Evolutionary conservation across 345 rosid genomes (phyloP).

Genomic region (Hibiscus tridactylites): DNA sequence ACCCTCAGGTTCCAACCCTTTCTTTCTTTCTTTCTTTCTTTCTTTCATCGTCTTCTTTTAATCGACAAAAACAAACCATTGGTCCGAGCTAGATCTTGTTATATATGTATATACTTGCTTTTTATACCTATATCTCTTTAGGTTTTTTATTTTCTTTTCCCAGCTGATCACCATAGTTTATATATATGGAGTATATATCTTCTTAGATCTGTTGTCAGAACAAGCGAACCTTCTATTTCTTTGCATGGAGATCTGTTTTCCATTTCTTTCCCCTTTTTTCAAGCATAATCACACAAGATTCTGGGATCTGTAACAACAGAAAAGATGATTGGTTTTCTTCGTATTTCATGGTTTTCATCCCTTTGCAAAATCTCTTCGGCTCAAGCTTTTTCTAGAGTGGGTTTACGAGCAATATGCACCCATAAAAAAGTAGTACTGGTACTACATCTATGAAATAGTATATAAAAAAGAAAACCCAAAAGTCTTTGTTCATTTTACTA

Average conservation of each 20-base stretch:
- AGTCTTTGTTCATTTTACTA: neutral
- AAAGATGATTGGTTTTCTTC: neutral
- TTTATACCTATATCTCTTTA: neutral
- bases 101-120: neutral
- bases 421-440: neutral
- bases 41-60: slow-evolving; percentile 18
- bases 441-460: neutral
- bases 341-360: neutral
- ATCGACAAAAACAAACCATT: neutral
- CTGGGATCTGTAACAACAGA: neutral
- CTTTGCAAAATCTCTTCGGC: neutral
- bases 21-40: slow-evolving; percentile 3
- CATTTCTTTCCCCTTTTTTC: neutral
- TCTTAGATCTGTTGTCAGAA: slow-evolving; percentile 19
- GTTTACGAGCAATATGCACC: neutral
- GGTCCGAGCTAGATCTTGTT: neutral
- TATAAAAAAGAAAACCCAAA: neutral
- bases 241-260: slow-evolving; percentile 1
- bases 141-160: slow-evolving; percentile 8
- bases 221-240: slow-evolving; percentile 21
- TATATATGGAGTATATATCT: neutral
- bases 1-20: slow-evolving; percentile 36
- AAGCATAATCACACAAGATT: neutral
- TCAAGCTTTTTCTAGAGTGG: neutral
- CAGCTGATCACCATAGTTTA: neutral